Evolutionary conservation across 2,329 filamentous ascomycete species (phyloP).

Genomic region (Aureobasidium zeae): DNA sequence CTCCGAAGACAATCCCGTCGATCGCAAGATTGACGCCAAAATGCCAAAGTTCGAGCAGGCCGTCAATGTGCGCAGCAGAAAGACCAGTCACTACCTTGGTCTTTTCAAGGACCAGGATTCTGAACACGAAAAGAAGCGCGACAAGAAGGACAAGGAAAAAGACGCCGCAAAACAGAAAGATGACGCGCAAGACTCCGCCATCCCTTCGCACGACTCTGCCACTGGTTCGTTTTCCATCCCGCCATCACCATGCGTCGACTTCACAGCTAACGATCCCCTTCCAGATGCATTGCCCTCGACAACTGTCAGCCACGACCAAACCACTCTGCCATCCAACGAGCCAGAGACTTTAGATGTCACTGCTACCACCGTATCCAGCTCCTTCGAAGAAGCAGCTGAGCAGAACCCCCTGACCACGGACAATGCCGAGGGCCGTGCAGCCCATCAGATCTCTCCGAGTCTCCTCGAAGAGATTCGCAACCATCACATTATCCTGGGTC

Average conservation of each 20-base stretch:
- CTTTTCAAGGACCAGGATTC: constrained; percentile 55
- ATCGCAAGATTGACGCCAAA: constrained; percentile 56
- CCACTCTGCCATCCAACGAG: background rate
- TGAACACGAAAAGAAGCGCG: constrained; percentile 44
- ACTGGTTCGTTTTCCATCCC: background rate
- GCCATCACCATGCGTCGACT: background rate
- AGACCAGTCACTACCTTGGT: constrained; percentile 56
- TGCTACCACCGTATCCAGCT: constrained; percentile 1
- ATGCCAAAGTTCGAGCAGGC: constrained; percentile 47
- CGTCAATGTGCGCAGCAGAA: constrained; percentile 50
- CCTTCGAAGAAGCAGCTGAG: constrained; percentile 10
- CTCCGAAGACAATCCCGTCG: constrained; percentile 41
- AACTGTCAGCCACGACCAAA: background rate
- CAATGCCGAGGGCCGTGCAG: constrained; percentile 14
- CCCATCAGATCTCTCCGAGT: constrained; percentile 37
- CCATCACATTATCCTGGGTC: constrained; percentile 32
- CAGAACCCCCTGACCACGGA: constrained; percentile 6
- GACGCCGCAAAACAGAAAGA: background rate
- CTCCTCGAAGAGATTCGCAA: constrained; percentile 50
- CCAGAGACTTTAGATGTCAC: background rate
- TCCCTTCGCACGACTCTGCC: background rate
- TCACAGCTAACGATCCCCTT: background rate
- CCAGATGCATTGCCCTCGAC: background rate
- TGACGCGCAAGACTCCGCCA: background rate
- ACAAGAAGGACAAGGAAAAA: constrained; percentile 14